These are phyloP conservation scores for Penicillium aurantiogriseum DNA, from an alignment of 2,329 filamentous ascomycete genomes.

Conservation along the genomic window DNA sequence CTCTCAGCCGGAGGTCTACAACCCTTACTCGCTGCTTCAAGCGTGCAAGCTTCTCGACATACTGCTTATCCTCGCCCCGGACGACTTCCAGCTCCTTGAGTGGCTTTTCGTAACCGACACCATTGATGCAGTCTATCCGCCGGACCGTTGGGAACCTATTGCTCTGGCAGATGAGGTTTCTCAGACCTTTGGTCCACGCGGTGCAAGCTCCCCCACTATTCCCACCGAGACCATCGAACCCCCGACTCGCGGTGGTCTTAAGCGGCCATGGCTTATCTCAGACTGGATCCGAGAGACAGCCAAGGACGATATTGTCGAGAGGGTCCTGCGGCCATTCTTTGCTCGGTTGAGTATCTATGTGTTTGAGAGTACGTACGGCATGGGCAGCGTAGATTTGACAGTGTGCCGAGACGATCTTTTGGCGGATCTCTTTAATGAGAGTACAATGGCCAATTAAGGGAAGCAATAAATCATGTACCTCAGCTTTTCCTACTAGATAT, in stretches of 20 bases:
- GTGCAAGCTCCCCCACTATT: conserved; percentile 25
- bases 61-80: conserved; percentile 79
- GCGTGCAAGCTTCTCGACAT: conserved; percentile 91
- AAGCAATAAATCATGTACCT: conserved; percentile 9
- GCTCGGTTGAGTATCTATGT: conserved; percentile 87
- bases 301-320: conserved; percentile 65
- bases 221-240: conserved; percentile 32
- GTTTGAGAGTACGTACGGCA: conserved; percentile 89
- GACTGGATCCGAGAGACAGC: conserved; percentile 54
- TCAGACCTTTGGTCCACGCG: conserved; percentile 63
- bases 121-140: conserved; percentile 89
- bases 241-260: conserved; percentile 26
- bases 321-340: conserved; percentile 83
- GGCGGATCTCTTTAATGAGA: conserved; percentile 77
- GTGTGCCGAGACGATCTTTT: conserved; percentile 64
- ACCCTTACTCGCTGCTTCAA: conserved; percentile 74
- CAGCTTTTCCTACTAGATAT: conserved; percentile 8
- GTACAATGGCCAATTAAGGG: conserved; percentile 50
- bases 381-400: conserved; percentile 67
- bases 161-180: conserved; percentile 83
- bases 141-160: conserved; percentile 64
- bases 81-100: conserved; percentile 97
- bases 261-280: conserved; percentile 44
- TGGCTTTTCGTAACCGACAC: conserved; percentile 98
- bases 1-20: conserved; percentile 72